Percentiles rank a stretch among this genome's conserved stretches.
Evolutionary conservation across 768 basidiomycete species (phyloP).

Genomic region (Boletus insuetus): DNA sequence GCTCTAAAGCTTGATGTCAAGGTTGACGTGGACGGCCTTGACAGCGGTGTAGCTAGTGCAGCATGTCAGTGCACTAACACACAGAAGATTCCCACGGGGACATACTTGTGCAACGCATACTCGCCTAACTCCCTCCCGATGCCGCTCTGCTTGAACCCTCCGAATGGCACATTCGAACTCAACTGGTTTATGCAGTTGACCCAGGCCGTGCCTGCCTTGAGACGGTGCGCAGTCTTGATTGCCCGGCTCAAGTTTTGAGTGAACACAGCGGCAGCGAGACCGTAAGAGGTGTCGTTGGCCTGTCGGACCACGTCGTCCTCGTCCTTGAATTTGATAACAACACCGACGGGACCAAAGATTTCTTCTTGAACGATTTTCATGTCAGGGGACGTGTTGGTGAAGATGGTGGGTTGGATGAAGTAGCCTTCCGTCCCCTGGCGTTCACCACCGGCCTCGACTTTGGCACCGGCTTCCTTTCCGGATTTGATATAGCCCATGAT

Average conservation of each 20-base stretch:
- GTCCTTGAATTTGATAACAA: slow-evolving; percentile 71
- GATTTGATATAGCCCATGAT: slow-evolving; percentile 77
- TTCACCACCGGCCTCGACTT: slow-evolving; percentile 58
- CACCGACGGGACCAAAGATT: slow-evolving; percentile 81
- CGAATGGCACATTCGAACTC: slow-evolving; percentile 60
- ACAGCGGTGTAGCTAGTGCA: slow-evolving; percentile 19
- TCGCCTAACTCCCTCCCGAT: slow-evolving; percentile 81
- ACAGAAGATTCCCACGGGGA: slow-evolving; percentile 4
- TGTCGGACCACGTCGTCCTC: slow-evolving; percentile 62
- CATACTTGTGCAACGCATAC: slow-evolving; percentile 60
- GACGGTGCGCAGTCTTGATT: slow-evolving; percentile 62
- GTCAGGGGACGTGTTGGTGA: slow-evolving; percentile 59
- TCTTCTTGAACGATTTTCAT: slow-evolving; percentile 78
- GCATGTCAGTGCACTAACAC: not conserved
- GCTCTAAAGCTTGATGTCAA: slow-evolving; percentile 27
- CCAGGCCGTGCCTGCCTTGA: slow-evolving; percentile 85
- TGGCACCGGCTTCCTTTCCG: slow-evolving; percentile 72
- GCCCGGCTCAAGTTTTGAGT: slow-evolving; percentile 75
- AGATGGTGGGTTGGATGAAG: slow-evolving; percentile 75
- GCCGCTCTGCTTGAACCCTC: slow-evolving; percentile 83
- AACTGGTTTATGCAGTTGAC: slow-evolving; percentile 38
- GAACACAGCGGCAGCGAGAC: slow-evolving; percentile 87
- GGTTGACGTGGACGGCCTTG: slow-evolving; percentile 46
- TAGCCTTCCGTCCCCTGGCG: slow-evolving; percentile 59
- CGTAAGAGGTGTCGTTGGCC: slow-evolving; percentile 88